These are phyloP conservation scores for Phytophthora brassicae DNA, from an alignment of 352 stramenopile genomes.

Conservation along the genomic window DNA sequence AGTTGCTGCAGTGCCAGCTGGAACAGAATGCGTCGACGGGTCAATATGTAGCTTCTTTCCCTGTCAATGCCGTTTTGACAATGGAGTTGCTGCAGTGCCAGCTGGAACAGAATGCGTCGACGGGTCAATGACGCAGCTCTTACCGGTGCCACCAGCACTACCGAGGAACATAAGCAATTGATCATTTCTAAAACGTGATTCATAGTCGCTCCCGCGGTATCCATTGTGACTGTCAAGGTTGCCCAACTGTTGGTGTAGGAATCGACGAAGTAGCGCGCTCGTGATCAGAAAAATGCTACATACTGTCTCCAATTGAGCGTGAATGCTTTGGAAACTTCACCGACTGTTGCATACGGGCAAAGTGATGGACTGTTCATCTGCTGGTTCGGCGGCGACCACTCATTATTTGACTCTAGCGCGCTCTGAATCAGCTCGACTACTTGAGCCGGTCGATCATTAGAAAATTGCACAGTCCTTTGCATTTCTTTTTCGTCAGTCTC, in stretches of 20 bases:
- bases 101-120: neutral
- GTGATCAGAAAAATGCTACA: neutral
- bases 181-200: neutral
- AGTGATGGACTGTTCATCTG: neutral
- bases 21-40: neutral
- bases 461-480: neutral
- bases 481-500: neutral
- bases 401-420: neutral
- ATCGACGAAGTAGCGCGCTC: neutral
- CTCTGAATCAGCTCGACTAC: neutral
- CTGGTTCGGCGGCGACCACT: neutral
- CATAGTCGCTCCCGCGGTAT: neutral
- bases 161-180: slow-evolving; percentile 7
- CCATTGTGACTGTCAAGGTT: neutral
- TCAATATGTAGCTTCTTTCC: neutral
- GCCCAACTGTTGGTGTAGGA: neutral
- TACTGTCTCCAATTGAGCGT: neutral
- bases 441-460: neutral
- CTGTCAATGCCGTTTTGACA: neutral
- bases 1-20: neutral
- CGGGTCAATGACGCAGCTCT: slow-evolving; percentile 7
- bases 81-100: neutral
- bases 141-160: neutral
- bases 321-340: neutral
- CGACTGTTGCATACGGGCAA: neutral